phyloP scores from a whole-genome alignment of 441 rosid species.

The Eutrema salsugineum region DNA sequence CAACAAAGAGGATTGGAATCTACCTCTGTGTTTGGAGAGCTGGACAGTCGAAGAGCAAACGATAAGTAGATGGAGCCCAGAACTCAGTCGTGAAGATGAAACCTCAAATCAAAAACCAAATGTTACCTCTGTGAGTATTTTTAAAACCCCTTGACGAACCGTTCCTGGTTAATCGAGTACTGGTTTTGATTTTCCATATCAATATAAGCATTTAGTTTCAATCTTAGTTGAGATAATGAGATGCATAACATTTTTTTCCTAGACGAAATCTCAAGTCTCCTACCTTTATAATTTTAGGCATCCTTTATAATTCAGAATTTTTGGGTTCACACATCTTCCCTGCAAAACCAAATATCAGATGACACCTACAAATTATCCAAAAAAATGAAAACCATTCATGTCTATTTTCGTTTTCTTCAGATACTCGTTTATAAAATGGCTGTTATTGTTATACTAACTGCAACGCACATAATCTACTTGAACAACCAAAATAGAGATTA shows the following conservation, averaged over 20 bases:
- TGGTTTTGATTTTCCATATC: background rate
- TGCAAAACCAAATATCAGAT: background rate
- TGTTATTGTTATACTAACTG: background rate
- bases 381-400: background rate
- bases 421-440: background rate
- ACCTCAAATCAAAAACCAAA: conserved; percentile 3
- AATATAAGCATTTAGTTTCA: background rate
- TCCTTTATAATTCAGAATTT: background rate
- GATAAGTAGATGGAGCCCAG: conserved; percentile 21
- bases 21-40: conserved; percentile 36
- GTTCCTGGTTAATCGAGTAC: background rate
- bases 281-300: background rate
- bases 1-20: conserved; percentile 10
- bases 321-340: background rate
- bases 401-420: too few species aligned
- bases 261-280: background rate
- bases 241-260: background rate
- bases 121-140: conserved; percentile 3
- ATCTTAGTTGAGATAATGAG: background rate
- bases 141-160: background rate
- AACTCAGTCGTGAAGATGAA: conserved; percentile 23
- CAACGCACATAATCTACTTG: background rate
- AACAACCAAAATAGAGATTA: background rate
- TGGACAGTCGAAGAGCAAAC: conserved; percentile 49
- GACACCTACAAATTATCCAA: background rate